A percentile compares a stretch with the other conserved stretches of the same genome.
Conservation (phyloP, 2,329 filamentous ascomycete species). For the Penicillium sclerotigenum region DNA sequence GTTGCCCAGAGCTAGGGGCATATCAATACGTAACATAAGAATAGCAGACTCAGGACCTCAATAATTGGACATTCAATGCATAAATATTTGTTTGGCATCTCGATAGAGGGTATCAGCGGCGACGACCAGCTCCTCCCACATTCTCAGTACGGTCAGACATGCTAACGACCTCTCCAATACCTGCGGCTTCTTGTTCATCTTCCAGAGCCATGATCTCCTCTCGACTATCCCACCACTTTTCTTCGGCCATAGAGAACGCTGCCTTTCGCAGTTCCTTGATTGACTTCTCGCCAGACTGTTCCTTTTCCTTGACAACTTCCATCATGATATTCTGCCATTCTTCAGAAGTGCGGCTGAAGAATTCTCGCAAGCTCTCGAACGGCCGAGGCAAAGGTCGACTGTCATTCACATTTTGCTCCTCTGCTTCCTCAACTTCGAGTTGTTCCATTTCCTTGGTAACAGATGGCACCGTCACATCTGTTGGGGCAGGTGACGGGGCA, state of each 20-base stretch:
- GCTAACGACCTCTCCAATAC: conserved; percentile 91
- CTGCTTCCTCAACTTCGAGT: conserved; percentile 39
- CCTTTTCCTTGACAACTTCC: conserved; percentile 67
- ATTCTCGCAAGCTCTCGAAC: conserved; percentile 87
- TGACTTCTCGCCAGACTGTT: conserved; percentile 54
- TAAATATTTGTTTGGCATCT: not conserved
- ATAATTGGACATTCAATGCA: not conserved
- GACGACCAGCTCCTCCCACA: conserved; percentile 45
- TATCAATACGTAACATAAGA: not conserved
- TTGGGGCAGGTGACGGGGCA: conserved; percentile 35
- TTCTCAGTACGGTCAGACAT: conserved; percentile 67
- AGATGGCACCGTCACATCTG: conserved; percentile 37
- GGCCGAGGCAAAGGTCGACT: conserved; percentile 72
- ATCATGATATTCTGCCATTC: conserved; percentile 90
- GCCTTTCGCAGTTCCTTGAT: conserved; percentile 91
- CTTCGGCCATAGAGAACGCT: conserved; percentile 86
- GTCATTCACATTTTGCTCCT: conserved; percentile 59
- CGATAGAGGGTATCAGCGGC: conserved; percentile 36
- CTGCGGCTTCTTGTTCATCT: conserved; percentile 92
- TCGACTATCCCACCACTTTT: conserved; percentile 98
- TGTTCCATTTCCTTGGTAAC: conserved; percentile 39
- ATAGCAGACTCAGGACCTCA: not conserved
- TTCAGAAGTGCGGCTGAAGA: conserved; percentile 81
- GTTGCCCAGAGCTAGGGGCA: conserved; percentile 36
- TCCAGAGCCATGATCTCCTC: conserved; percentile 90